Evolutionary conservation across 371 early-diverging fungal species (phyloP).

Genomic region (Dinochytrium kinnereticum): DNA sequence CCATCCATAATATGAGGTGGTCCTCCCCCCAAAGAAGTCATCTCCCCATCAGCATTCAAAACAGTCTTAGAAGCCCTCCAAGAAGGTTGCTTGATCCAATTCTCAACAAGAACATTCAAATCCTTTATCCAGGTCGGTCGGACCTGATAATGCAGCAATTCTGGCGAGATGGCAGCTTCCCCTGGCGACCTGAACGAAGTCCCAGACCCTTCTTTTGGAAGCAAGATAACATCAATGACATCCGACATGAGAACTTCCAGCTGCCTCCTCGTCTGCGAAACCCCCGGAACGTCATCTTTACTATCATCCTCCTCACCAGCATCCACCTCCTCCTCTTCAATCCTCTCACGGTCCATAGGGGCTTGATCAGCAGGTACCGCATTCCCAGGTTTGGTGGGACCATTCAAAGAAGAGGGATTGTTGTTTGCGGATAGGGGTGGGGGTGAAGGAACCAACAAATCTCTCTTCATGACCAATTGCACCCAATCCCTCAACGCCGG

Average conservation of each 20-base stretch:
- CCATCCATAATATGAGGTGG: neutral
- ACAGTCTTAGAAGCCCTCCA: neutral
- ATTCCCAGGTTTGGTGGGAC: neutral
- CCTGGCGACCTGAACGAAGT: slow-evolving; percentile 1
- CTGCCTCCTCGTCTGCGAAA: neutral
- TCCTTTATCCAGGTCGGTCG: slow-evolving; percentile 4
- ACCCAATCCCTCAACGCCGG: slow-evolving; percentile 8
- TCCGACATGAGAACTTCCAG: slow-evolving; percentile 8
- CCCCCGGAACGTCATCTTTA: neutral
- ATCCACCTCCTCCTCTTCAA: neutral
- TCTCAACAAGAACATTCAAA: neutral
- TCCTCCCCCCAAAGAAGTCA: neutral
- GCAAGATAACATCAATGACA: slow-evolving; percentile 10
- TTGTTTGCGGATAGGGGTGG: too few relatives aligned
- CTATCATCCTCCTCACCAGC: neutral
- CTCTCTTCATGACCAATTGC: slow-evolving; percentile 3
- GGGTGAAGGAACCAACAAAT: neutral
- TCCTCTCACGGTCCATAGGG: neutral
- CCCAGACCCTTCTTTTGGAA: neutral
- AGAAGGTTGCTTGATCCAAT: slow-evolving; percentile 10
- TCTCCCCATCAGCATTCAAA: neutral
- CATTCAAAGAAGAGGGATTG: neutral
- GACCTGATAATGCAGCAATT: slow-evolving; percentile 12
- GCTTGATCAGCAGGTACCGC: neutral
- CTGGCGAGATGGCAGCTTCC: slow-evolving; percentile 2